Evolutionary conservation across 1,139 yeast species (phyloP), one percentile per base, ranked within the genome.

Genomic region (Yamadazyma sp.): DNA sequence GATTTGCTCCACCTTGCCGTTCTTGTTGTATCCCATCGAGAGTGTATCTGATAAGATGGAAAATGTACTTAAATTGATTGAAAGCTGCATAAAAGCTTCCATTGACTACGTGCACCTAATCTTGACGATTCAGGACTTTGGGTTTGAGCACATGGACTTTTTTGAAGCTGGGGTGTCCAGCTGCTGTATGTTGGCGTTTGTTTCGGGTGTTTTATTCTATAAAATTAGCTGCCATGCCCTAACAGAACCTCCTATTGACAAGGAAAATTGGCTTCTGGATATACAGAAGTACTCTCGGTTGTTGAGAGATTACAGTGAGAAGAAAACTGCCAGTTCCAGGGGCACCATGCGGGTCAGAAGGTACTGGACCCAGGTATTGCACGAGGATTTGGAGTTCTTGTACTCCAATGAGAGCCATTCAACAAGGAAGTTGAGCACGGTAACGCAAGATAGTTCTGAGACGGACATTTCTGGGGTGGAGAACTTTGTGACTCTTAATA

Each of bases 281-380:
- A 37, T 41, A 14, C n/a, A 28, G 4, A 17, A 34, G n/a, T 31
- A 14, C 16, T 27, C 39, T 7, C 22, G 23, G n/a, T n/a, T 18
- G 2, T 21, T 43, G 9, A 9, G 15, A 9, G 12, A 4, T 3
- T 14, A 14, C 15, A 42, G 42, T 26, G 39, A 30, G 14, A n/a
- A 26, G 21, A 29, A 26, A 29, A 24, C 35, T 3, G 37, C 22
- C 3, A 29, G 20, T 2, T 30, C 46, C 2, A 42, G 44, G 18
- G 48, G 48, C 1, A 45, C 48, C 10, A 25, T 35, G 26, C 40
- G 48, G 29, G 34, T 45, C 6, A 35, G 42, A 12, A 27, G 43
- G 14, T 41, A 34, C 30, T 45, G 48, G 48, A 34, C 40, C 6
- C 43, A 45, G 22, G 34, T 41, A 4, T 35, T 45, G 20, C 29